phyloP scores from a whole-genome alignment of 2,329 filamentous ascomycete genomes.

The Rosellinia necatrix region DNA sequence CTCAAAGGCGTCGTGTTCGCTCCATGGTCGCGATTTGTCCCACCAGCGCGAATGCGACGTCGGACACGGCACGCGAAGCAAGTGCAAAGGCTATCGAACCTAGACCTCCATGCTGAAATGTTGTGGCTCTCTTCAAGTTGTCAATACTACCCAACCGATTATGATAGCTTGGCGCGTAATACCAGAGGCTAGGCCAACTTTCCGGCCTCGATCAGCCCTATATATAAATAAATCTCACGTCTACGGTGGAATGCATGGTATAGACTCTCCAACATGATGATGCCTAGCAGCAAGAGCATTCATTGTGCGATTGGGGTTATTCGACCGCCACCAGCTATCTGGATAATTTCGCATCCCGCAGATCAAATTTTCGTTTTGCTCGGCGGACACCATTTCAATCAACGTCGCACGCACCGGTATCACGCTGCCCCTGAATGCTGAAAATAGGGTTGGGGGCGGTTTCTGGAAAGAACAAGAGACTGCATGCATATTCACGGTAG shows the following conservation, averaged over 20 bases:
- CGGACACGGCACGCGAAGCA: constrained; percentile 10
- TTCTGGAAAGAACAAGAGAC: constrained; percentile 16
- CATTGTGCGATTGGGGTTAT: not conserved
- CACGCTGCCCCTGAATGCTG: constrained; percentile 6
- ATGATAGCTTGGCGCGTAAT: not conserved
- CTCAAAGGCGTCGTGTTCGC: not conserved
- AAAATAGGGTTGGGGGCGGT: constrained; percentile 24
- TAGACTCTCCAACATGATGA: not conserved
- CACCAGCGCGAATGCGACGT: constrained; percentile 20
- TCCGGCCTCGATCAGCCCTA: constrained; percentile 8
- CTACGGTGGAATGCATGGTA: not conserved
- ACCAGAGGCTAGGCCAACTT: not conserved
- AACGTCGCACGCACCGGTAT: too few relatives aligned
- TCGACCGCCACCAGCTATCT: not conserved
- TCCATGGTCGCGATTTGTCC: not conserved
- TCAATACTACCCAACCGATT: constrained; percentile 8
- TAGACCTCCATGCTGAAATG: not conserved
- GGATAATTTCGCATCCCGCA: not conserved
- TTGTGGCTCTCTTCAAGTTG: not conserved
- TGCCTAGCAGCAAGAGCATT: not conserved
- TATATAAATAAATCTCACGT: not conserved
- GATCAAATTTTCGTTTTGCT: not conserved
- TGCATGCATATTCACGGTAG: not conserved
- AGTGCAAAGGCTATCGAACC: not conserved
- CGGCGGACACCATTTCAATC: not conserved